Conservation (phyloP, 176 grass and related monocot species). For the Paspalum notatum region DNA sequence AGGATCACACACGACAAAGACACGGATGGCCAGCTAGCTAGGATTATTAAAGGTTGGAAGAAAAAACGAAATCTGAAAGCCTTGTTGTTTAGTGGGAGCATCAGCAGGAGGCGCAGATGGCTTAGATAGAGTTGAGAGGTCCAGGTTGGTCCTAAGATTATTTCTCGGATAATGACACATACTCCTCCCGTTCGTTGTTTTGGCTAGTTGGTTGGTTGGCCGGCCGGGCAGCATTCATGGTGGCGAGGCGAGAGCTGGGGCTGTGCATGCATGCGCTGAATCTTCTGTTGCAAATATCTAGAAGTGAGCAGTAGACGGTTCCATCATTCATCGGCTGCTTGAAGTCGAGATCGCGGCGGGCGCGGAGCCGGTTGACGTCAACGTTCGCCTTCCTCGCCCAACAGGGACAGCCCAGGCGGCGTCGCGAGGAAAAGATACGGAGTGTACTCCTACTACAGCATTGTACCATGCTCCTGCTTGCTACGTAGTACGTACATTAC, state of each 20-base stretch:
- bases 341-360: background rate
- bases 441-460: too few species aligned
- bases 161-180: slow-evolving; percentile 18
- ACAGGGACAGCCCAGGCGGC: background rate
- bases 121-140: too few species aligned
- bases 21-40: background rate
- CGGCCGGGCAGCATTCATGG: slow-evolving; percentile 32
- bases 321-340: too few species aligned
- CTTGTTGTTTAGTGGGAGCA: slow-evolving; percentile 20
- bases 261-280: slow-evolving; percentile 19
- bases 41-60: too few species aligned
- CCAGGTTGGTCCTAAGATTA: slow-evolving; percentile 43
- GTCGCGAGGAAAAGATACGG: background rate
- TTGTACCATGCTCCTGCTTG: too few species aligned
- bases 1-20: slow-evolving; percentile 56
- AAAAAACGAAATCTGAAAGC: background rate
- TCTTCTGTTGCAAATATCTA: slow-evolving; percentile 47
- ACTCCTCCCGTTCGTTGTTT: too few species aligned
- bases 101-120: too few species aligned
- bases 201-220: background rate
- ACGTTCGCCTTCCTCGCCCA: slow-evolving; percentile 8
- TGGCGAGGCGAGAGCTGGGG: background rate
- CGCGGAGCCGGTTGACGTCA: background rate
- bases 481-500: too few species aligned
- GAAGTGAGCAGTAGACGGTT: slow-evolving; percentile 22